Evolutionary conservation across 306 rosid species (phyloP).

Genomic region (Fragaria vesca): DNA sequence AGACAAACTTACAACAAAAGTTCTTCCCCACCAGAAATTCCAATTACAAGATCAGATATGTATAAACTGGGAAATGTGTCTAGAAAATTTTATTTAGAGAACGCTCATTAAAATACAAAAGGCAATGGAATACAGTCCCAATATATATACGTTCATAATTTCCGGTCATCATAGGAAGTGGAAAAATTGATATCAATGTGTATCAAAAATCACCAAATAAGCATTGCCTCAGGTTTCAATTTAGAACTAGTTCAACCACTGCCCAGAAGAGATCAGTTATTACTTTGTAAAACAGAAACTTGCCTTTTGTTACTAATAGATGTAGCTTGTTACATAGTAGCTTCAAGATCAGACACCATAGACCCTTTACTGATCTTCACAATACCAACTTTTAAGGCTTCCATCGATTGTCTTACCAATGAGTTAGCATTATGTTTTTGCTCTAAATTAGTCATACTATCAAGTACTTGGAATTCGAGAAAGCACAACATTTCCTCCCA

Average conservation of each 20-base stretch:
- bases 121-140: background rate
- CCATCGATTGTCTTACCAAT: background rate
- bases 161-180: background rate
- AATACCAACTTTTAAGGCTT: background rate
- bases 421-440: too few relatives aligned
- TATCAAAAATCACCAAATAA: background rate
- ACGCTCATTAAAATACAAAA: background rate
- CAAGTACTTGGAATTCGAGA: too few relatives aligned
- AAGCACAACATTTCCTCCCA: too few relatives aligned
- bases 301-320: background rate
- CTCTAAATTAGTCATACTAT: too few relatives aligned
- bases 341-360: conserved; percentile 1
- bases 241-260: background rate
- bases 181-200: background rate
- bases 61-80: background rate
- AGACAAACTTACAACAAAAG: background rate
- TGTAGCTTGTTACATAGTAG: background rate
- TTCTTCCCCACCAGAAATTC: background rate
- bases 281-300: background rate
- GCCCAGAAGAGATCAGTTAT: background rate
- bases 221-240: background rate
- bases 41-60: background rate
- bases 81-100: background rate
- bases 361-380: background rate
- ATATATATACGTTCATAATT: background rate